A percentile compares a stretch with the other conserved stretches of the same genome.
Conservation (phyloP, 2,329 filamentous ascomycete species). For the Chrysoporthe austroafricana region DNA sequence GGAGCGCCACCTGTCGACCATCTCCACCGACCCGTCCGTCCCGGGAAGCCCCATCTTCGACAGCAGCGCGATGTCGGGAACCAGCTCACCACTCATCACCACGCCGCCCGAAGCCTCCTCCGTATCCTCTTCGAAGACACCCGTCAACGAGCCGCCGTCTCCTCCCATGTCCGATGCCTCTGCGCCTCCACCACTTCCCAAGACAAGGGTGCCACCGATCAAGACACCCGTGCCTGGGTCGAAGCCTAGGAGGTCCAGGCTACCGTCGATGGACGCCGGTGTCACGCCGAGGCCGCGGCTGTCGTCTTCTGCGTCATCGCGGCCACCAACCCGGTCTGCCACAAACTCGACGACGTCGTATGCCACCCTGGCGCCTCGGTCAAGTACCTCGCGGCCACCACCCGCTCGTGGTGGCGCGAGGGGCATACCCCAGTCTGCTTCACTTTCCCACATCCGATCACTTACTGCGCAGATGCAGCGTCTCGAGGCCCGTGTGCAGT, state of each 20-base stretch:
- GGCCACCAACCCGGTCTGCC: conserved; percentile 44
- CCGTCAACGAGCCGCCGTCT: conserved; percentile 82
- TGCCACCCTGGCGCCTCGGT: conserved; percentile 44
- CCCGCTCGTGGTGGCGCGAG: conserved; percentile 49
- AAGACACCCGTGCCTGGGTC: conserved; percentile 43
- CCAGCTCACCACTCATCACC: conserved; percentile 86
- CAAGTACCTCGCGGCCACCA: conserved; percentile 52
- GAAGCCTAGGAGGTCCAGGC: conserved; percentile 50
- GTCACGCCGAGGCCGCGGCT: conserved; percentile 57
- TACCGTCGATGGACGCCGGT: conserved; percentile 59
- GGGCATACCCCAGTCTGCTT: conserved; percentile 63
- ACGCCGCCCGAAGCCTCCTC: conserved; percentile 69
- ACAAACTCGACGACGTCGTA: conserved; percentile 49
- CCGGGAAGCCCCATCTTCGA: conserved; percentile 75
- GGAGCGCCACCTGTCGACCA: conserved; percentile 57
- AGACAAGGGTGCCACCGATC: conserved; percentile 44
- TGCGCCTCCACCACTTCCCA: conserved; percentile 56
- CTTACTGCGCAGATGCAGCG: conserved; percentile 97
- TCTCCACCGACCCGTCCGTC: conserved; percentile 65
- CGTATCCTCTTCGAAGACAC: conserved; percentile 56
- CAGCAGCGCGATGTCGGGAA: conserved; percentile 78
- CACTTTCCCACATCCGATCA: conserved; percentile 88
- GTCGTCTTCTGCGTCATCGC: conserved; percentile 39
- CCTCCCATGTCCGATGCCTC: conserved; percentile 91
- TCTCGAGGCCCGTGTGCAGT: conserved; percentile 90